Evolutionary conservation across 345 rosid genomes (phyloP), one percentile per base, ranked within the genome.

Genomic region (Limnanthes douglasii): DNA sequence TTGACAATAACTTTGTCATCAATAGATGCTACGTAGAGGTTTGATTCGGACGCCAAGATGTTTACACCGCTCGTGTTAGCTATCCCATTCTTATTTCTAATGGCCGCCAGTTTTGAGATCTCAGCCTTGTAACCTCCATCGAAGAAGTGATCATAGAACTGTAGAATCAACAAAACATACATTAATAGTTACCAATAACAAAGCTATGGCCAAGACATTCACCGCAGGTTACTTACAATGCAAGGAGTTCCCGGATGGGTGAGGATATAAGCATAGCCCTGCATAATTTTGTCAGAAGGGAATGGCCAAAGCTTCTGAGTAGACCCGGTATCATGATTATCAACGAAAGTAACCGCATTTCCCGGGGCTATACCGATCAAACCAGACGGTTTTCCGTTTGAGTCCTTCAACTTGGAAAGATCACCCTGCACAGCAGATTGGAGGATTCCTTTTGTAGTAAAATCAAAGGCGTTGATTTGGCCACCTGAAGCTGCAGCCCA

Each of bases 101-200:
- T 51, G 6, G 51, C 46, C 0, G 47, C 66, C 60, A 88, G 24
- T 33, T 62, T 74, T 3, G 18, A 15, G 15, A 86, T 75, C 35
- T 58, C 54, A 15, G 62, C 75, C 66, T 78, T 81, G 11, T 66
- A 53, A 14, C 72, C 85, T 79, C 62, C 57, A 14, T 66, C 84
- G 16, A 75, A 59, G 60, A 78, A 70, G 64, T 86, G 94, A 50
- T 75, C 78, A 53, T 71, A 86, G 26, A 86, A 86, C 93, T 86
- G 64, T 54, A 55, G 10, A n/a, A n/a, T n/a, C 22, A 21, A 15
- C n/a, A 13, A 22, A 4, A 37, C 23, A 28, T 40, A 17, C 15
- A 49, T 17, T 3, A 3, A 31, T 12, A 6, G 14, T 15, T 8
- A 9, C 18, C 4, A 3, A 6, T 28, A 10, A n/a, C n/a, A n/a